Conservation (phyloP, 2,329 filamentous ascomycete species). For the Ascochyta lentis region DNA sequence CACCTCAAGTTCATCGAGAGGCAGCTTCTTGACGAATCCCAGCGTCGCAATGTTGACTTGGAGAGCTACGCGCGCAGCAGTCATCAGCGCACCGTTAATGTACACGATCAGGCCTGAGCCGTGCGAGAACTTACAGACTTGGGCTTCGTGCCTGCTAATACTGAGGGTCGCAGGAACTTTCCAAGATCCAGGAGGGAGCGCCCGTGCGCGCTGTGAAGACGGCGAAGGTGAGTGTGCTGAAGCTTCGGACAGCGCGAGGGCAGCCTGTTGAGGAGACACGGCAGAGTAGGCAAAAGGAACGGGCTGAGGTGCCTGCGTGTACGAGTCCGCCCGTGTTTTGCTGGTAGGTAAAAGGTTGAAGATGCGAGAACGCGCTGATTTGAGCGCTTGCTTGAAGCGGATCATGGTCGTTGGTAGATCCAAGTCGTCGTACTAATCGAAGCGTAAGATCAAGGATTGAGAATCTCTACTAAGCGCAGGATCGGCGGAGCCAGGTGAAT, state of each 20-base stretch:
- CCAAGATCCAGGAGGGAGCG: neutral
- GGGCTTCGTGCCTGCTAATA: neutral
- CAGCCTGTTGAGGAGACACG: neutral
- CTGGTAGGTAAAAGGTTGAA: neutral
- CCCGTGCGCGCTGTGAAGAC: neutral
- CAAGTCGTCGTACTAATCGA: too few species aligned
- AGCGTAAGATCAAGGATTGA: too few species aligned
- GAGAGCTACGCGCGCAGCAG: neutral
- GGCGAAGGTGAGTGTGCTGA: neutral
- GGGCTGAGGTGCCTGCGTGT: neutral
- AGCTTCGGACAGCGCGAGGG: neutral
- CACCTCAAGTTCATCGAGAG: neutral
- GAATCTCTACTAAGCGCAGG: neutral
- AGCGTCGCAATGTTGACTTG: slow-evolving; percentile 14
- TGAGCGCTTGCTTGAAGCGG: neutral
- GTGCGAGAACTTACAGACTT: slow-evolving; percentile 1
- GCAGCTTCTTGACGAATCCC: slow-evolving; percentile 1
- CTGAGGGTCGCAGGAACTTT: neutral
- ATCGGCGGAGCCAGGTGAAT: neutral
- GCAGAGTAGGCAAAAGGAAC: neutral
- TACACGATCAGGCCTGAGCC: neutral
- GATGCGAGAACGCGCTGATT: neutral
- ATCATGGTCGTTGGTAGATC: neutral
- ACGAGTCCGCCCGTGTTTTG: neutral
- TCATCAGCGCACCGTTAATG: neutral